These are phyloP conservation scores for Colletotrichum godetiae DNA, from an alignment of 2,329 filamentous ascomycete genomes.

Conservation along the genomic window DNA sequence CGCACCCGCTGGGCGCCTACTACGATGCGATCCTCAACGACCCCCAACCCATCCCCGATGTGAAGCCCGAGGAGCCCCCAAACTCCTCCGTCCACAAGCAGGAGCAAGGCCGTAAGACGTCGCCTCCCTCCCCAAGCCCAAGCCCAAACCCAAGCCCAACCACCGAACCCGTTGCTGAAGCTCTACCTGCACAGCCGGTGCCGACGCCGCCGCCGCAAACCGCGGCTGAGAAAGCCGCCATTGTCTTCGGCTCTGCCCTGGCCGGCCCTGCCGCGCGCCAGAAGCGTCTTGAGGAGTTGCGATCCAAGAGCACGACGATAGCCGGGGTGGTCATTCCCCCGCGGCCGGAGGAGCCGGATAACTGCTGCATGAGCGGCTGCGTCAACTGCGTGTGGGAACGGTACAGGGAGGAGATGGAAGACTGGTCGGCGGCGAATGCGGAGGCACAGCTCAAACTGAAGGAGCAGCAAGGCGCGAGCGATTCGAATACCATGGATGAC, in stretches of 20 bases:
- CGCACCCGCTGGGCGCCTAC: slow-evolving; percentile 64
- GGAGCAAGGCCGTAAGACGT: slow-evolving; percentile 39
- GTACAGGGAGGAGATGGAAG: slow-evolving; percentile 91
- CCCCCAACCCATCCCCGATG: slow-evolving; percentile 52
- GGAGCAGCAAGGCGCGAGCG: slow-evolving; percentile 40
- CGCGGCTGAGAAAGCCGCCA: slow-evolving; percentile 66
- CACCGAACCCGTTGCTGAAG: slow-evolving; percentile 38
- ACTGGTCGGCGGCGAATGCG: slow-evolving; percentile 77
- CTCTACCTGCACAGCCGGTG: slow-evolving; percentile 34
- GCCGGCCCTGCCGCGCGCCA: slow-evolving; percentile 78
- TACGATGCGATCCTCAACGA: slow-evolving; percentile 67
- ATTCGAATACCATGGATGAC: slow-evolving; percentile 76
- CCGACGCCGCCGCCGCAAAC: slow-evolving; percentile 56
- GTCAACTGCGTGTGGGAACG: slow-evolving; percentile 97
- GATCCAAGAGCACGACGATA: slow-evolving; percentile 70
- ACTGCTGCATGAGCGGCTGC: slow-evolving; percentile 99
- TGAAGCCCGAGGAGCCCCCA: slow-evolving; percentile 58
- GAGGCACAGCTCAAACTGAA: slow-evolving; percentile 70
- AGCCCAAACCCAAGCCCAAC: neutral
- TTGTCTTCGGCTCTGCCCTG: slow-evolving; percentile 86
- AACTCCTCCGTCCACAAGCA: slow-evolving; percentile 47
- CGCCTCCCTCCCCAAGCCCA: slow-evolving; percentile 32
- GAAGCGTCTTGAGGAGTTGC: slow-evolving; percentile 67
- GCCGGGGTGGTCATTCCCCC: slow-evolving; percentile 88
- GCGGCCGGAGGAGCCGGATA: slow-evolving; percentile 88